Evolutionary conservation across 257 asterid genomes (phyloP).

Genomic region (Plantago ovata): DNA sequence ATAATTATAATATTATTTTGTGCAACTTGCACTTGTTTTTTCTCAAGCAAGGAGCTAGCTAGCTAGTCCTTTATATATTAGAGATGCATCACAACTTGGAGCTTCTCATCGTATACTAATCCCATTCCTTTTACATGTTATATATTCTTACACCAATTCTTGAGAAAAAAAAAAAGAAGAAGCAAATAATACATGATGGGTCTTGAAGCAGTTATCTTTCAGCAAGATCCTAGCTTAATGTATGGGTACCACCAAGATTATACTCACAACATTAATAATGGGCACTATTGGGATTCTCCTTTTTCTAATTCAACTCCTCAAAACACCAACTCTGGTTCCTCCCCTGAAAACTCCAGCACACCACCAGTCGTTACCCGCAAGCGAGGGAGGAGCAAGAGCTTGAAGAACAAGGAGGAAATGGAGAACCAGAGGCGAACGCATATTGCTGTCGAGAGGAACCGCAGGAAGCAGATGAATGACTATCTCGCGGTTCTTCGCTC

Average conservation of each 20-base stretch:
- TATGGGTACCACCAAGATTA: slow-evolving; percentile 28
- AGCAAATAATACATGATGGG: slow-evolving; percentile 33
- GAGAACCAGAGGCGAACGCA: slow-evolving; percentile 82
- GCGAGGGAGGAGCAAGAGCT: slow-evolving; percentile 45
- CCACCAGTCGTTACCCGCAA: slow-evolving; percentile 29
- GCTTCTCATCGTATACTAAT: no score
- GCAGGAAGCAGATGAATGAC: slow-evolving; percentile 76
- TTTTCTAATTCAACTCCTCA: slow-evolving; percentile 26
- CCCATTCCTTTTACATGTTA: no score
- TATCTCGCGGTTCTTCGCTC: slow-evolving; percentile 74
- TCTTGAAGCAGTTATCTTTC: slow-evolving; percentile 46
- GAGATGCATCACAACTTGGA: no score
- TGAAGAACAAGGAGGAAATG: slow-evolving; percentile 67
- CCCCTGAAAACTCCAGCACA: slow-evolving; percentile 30
- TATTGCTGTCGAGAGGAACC: slow-evolving; percentile 83
- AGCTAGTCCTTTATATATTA: no score
- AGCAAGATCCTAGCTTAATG: slow-evolving; percentile 43
- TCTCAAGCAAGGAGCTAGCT: no score
- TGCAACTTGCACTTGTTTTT: no score
- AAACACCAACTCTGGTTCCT: slow-evolving; percentile 27
- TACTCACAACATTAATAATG: slow-evolving; percentile 8
- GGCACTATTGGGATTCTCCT: slow-evolving; percentile 29
- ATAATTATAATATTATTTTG: no score
- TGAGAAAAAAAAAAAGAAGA: slow-evolving; percentile 10
- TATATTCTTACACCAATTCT: no score